These are phyloP conservation scores for Starmerella sirachaensis DNA, from an alignment of 805 yeast species.

Conservation along the genomic window DNA sequence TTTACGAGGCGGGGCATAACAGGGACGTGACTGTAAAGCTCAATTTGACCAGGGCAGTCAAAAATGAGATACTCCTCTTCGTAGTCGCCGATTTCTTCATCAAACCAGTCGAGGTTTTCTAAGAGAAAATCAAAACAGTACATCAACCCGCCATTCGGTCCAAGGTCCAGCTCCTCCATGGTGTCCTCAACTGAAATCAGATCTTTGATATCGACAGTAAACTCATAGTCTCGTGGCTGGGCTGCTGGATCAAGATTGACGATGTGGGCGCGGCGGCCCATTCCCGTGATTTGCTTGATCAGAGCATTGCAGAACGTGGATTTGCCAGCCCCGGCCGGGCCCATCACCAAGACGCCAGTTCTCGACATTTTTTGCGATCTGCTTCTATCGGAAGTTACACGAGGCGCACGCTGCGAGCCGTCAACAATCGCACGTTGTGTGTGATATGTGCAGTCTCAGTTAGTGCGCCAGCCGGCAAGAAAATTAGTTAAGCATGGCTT, in stretches of 20 bases:
- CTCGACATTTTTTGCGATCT: constrained; percentile 74
- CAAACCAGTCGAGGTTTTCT: constrained; percentile 91
- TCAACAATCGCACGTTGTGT: no score
- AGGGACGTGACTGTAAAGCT: constrained; percentile 86
- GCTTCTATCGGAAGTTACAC: no score
- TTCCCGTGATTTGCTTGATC: constrained; percentile 73
- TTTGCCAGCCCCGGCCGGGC: constrained; percentile 98
- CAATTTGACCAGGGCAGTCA: constrained; percentile 97
- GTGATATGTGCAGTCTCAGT: no score
- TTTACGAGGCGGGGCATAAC: constrained; percentile 79
- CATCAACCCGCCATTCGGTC: constrained; percentile 89
- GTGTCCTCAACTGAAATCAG: constrained; percentile 84
- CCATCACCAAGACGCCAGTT: constrained; percentile 85
- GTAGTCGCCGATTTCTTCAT: constrained; percentile 90
- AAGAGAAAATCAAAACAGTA: constrained; percentile 85
- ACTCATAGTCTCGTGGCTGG: constrained; percentile 80
- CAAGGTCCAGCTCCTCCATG: constrained; percentile 84
- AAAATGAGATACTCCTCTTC: constrained; percentile 88
- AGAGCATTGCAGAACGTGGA: constrained; percentile 85
- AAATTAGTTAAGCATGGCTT: no score
- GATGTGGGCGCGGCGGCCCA: constrained; percentile 87
- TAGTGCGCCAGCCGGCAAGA: no score
- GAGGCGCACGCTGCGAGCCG: no score
- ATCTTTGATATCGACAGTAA: constrained; percentile 84
- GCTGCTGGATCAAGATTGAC: constrained; percentile 97